Conservation (phyloP, 805 yeast genomes). For the Yarrowia sp. region DNA sequence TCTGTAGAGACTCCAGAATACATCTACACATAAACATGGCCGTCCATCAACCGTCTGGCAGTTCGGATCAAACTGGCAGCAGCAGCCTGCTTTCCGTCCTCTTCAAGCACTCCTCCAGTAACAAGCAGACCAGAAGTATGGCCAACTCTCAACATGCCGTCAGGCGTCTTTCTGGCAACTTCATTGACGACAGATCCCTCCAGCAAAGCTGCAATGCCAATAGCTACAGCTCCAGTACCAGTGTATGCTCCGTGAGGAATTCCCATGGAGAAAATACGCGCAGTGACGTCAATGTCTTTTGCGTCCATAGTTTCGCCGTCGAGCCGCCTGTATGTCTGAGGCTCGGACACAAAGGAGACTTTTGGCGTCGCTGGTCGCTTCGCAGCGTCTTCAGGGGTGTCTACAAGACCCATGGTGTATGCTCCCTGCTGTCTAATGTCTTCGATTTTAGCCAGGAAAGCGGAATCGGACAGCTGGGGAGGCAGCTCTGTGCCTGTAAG, state of each 20-base stretch:
- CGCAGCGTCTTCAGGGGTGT: constrained; percentile 24
- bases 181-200: constrained; percentile 23
- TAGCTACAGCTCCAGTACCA: constrained; percentile 29
- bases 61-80: constrained; percentile 9
- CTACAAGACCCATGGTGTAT: constrained; percentile 26
- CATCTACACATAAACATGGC: constrained; percentile 2
- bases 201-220: constrained; percentile 26
- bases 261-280: constrained; percentile 28
- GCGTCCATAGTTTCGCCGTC: background rate
- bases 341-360: constrained; percentile 21
- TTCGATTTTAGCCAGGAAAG: constrained; percentile 11
- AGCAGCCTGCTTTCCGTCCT: background rate
- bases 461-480: constrained; percentile 1
- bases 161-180: background rate
- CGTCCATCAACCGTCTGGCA: constrained; percentile 15
- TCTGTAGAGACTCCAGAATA: too few relatives aligned
- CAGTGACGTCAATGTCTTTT: background rate
- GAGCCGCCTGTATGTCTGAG: background rate
- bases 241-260: constrained; percentile 28
- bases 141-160: constrained; percentile 19
- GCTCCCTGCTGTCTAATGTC: constrained; percentile 28
- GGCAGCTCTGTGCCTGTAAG: constrained; percentile 8
- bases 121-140: constrained; percentile 20
- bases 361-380: constrained; percentile 29
- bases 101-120: constrained; percentile 5